These are phyloP conservation scores for Solanum stenotomum DNA, from an alignment of 257 asterid genomes.

Conservation along the genomic window DNA sequence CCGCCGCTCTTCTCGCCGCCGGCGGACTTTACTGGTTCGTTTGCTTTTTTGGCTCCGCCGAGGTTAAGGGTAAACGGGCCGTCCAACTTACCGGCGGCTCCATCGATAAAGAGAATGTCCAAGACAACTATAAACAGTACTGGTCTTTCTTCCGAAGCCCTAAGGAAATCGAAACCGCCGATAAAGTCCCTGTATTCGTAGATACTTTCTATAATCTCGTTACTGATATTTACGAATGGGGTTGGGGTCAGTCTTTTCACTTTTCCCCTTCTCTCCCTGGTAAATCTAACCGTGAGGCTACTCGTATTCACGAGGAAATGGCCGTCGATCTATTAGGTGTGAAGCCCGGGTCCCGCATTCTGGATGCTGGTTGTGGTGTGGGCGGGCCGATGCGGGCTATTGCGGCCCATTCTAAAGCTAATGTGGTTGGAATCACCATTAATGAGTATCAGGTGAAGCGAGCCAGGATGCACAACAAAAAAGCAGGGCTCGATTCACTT, in stretches of 20 bases:
- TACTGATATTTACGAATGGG: slow-evolving; percentile 84
- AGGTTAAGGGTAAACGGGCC: slow-evolving; percentile 59
- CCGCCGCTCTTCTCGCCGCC: slow-evolving; percentile 50
- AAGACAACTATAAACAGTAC: slow-evolving; percentile 57
- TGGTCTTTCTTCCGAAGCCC: slow-evolving; percentile 77
- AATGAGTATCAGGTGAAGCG: slow-evolving; percentile 73
- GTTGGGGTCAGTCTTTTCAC: slow-evolving; percentile 85
- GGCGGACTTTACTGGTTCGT: slow-evolving; percentile 67
- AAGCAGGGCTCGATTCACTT: slow-evolving; percentile 48
- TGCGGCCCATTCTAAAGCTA: slow-evolving; percentile 68
- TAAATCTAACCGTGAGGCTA: slow-evolving; percentile 61
- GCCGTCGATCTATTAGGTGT: slow-evolving; percentile 59
- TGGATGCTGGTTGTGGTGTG: slow-evolving; percentile 81
- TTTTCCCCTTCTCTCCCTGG: slow-evolving; percentile 66
- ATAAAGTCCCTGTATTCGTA: slow-evolving; percentile 68
- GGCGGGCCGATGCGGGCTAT: slow-evolving; percentile 89
- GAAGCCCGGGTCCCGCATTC: slow-evolving; percentile 38
- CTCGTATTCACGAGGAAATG: slow-evolving; percentile 68
- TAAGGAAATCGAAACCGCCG: slow-evolving; percentile 48
- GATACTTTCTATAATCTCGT: slow-evolving; percentile 81
- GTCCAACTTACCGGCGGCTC: slow-evolving; percentile 73
- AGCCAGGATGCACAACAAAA: slow-evolving; percentile 55
- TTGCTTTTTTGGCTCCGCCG: slow-evolving; percentile 65
- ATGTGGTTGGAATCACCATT: slow-evolving; percentile 70
- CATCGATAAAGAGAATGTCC: slow-evolving; percentile 49